Base-by-base conservation (phyloP, 2,329 filamentous ascomycete species). In the Colletotrichum sp. region DNA sequence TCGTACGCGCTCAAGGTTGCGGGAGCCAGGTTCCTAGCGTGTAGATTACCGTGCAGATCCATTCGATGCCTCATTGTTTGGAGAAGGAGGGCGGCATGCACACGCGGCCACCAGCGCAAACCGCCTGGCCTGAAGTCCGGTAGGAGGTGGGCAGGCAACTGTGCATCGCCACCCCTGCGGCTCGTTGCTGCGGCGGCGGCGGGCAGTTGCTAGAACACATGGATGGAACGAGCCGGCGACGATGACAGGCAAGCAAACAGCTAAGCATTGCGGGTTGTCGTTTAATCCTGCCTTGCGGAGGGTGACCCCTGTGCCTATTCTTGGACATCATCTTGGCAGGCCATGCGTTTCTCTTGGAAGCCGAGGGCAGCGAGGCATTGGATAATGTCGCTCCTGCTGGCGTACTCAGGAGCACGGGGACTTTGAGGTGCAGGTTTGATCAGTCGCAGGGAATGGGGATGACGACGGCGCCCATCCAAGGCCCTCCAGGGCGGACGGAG, bases 261-360 rank as follows among this genome's bases (percentile, higher is more conserved):
- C 70, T 69, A 73, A 73, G 70, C 64, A 65, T 73, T 76, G 64
- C 64, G 64, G 70, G 73, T 30, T 52, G 64, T 39, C 73, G 73
- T 64, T 36, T 73, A 76, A 65, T 73, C 70, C 65, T 76, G 15
- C 73, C 73, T 30, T 21, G 44, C 52, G 44, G 70, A 64, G 16
- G 44, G 63, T 65, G 34, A 76, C 18, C 44, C 64, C 16, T 76
- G 64, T 49, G 34, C 16, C 70, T 76, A 76, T 76, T 76, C 63
- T 69, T 52, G 73, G 73, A 76, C 39, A 68, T 72, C 69, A 28
- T 57, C 57, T 76, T 72, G 69, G 73, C 64, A 69, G 70, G 44
- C 44, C 57, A 72, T 63, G 69, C 62, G 69, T 72, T 72, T 72
- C 32, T 59, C 34, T 26, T 64, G 16, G 18, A 30, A 63, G 59